Percentiles rank a stretch among this genome's conserved stretches.
Conservation (phyloP, 805 yeast species). For the Pichia paraexigua region DNA sequence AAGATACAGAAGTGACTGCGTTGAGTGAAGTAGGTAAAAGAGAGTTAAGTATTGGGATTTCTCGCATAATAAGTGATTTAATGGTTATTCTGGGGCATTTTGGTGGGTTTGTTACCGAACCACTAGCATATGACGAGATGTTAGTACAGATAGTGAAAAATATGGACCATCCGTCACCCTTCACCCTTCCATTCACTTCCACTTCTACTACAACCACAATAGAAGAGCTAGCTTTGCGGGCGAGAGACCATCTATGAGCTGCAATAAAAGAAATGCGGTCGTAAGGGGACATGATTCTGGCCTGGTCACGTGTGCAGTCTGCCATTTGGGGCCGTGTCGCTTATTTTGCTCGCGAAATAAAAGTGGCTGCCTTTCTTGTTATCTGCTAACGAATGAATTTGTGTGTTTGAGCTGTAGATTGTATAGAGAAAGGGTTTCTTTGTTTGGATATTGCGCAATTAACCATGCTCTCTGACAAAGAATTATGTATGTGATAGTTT, state of each 20-base stretch:
- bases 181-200: neutral
- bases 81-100: neutral
- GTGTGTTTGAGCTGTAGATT: neutral
- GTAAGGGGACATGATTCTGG: neutral
- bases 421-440: neutral
- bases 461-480: constrained; percentile 32
- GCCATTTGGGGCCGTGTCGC: neutral
- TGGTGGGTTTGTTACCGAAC: neutral
- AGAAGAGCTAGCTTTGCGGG: neutral
- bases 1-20: neutral
- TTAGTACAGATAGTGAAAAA: neutral
- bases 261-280: neutral
- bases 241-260: neutral
- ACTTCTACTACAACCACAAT: neutral
- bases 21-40: neutral
- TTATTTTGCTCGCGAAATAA: neutral
- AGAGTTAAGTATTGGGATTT: neutral
- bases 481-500: constrained; percentile 28
- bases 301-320: neutral
- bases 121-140: neutral
- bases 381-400: neutral
- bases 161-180: neutral
- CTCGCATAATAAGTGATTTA: neutral
- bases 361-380: constrained; percentile 1
- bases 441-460: neutral